Evolutionary conservation across 306 rosid genomes (phyloP), one percentile per base, ranked within the genome.

Genomic region (Citrullus mucosospermus): DNA sequence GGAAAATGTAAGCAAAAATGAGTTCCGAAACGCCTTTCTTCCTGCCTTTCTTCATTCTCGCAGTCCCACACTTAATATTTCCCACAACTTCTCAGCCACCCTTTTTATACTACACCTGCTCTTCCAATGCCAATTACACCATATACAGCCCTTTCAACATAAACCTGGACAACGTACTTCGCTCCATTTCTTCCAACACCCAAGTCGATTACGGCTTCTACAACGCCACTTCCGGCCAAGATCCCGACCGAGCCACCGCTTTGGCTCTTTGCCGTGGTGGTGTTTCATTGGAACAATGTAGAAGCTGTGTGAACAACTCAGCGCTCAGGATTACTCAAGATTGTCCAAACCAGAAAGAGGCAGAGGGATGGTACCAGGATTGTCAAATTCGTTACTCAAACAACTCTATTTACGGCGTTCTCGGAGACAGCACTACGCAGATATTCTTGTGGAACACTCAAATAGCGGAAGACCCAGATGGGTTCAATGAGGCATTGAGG

Each of bases 321-420:
- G 39, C 50, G 9, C 25, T 9, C 0, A 38, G 41, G 73, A 66
- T 66, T 66, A 0, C 20, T 17, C 2, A 30, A 28, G 3, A 0
- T 14, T 84, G 87, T 71, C 81, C 76, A 11, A 14, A 63, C 12
- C 36, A 77, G 57, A 81, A 30, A 75, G 87, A 79, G 69, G 82
- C 82, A 20, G 56, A 78, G 3, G 76, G 73, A 15, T 78, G 80
- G 81, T 79, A 39, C 48, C 18, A 15, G 0, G 3, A 58, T 22
- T 81, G 87, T 30, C 66, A 38, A 53, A 12, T 84, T 39, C 83
- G 82, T n/a, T 81, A 81, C 51, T 57, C 84, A 1, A 56, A 81
- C 65, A 59, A 17, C 20, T 16, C 57, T 78, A 2, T 65, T 55
- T 22, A 53, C 8, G 84, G 80, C 6, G 8, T 43, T 25, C 28